phyloP scores from a whole-genome alignment of 495 filamentous ascomycete species.

The Penicillium cosmopolitanum region DNA sequence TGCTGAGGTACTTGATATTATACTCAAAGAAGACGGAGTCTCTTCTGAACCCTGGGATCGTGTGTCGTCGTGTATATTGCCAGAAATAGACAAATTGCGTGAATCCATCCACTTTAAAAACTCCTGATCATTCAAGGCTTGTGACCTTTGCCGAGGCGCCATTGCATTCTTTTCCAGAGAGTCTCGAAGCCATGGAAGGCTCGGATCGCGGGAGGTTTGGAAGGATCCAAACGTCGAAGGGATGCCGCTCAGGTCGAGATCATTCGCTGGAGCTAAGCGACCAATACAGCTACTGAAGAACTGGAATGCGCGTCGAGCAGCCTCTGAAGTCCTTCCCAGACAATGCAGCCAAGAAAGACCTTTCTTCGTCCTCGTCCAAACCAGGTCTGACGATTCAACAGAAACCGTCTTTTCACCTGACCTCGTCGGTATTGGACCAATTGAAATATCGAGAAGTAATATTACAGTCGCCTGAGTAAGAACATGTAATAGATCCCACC shows the following conservation, averaged over 20 bases:
- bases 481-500: slow-evolving; percentile 66
- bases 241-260: neutral
- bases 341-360: no score
- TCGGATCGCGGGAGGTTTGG: neutral
- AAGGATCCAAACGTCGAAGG: neutral
- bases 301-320: neutral
- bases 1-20: neutral
- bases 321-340: no score
- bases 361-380: no score
- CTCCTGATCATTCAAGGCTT: neutral
- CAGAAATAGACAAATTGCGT: neutral
- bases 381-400: neutral
- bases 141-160: neutral
- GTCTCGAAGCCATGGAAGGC: neutral
- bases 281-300: neutral
- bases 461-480: slow-evolving; percentile 63
- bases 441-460: slow-evolving; percentile 61
- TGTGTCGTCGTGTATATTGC: no score
- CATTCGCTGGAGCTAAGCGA: neutral
- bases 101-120: neutral
- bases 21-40: neutral
- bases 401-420: neutral
- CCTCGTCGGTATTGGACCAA: neutral
- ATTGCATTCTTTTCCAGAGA: neutral
- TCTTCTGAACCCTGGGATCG: neutral